phyloP scores from a whole-genome alignment of 2,329 filamentous ascomycete species.

The Alternaria dauci region DNA sequence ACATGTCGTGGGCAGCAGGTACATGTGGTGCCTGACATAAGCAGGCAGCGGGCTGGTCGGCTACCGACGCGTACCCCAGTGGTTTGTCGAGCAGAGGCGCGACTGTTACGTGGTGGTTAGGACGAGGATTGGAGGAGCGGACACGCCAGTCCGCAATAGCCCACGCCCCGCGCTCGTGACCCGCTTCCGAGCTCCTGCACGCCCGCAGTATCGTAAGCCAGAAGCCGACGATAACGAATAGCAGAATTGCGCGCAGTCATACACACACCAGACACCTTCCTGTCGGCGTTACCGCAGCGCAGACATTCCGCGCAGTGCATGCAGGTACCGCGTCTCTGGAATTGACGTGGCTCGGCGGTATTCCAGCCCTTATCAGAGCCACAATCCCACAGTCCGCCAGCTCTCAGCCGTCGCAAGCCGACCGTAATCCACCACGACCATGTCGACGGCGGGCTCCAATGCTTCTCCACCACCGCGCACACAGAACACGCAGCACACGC shows the following conservation, averaged over 20 bases:
- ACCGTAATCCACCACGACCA: slow-evolving; percentile 20
- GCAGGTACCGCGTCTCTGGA: slow-evolving; percentile 19
- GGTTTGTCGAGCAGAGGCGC: background rate
- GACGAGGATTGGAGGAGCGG: slow-evolving; percentile 7
- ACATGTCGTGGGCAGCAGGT: slow-evolving; percentile 16
- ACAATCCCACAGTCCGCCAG: slow-evolving; percentile 17
- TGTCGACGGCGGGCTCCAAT: slow-evolving; percentile 34
- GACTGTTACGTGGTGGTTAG: slow-evolving; percentile 7
- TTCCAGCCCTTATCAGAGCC: slow-evolving; percentile 14
- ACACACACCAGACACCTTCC: slow-evolving; percentile 21
- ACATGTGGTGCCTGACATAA: background rate
- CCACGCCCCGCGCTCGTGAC: slow-evolving; percentile 20
- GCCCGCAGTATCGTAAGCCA: slow-evolving; percentile 4
- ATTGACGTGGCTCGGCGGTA: slow-evolving; percentile 7
- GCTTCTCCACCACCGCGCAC: slow-evolving; percentile 33
- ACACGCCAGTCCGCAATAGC: slow-evolving; percentile 4
- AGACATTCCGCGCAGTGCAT: slow-evolving; percentile 17
- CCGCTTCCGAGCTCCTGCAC: slow-evolving; percentile 1
- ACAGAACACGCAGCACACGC: slow-evolving; percentile 41
- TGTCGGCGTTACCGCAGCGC: slow-evolving; percentile 19
- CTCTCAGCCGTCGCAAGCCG: slow-evolving; percentile 29
- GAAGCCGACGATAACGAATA: slow-evolving; percentile 5
- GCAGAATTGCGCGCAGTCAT: slow-evolving; percentile 7
- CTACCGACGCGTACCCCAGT: background rate
- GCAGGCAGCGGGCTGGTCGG: slow-evolving; percentile 5